A percentile compares a stretch with the other conserved stretches of the same genome.
Evolutionary conservation across 192 early-diverging fungal genomes (phyloP).

Genomic region (Umbelopsis ramanniana): DNA sequence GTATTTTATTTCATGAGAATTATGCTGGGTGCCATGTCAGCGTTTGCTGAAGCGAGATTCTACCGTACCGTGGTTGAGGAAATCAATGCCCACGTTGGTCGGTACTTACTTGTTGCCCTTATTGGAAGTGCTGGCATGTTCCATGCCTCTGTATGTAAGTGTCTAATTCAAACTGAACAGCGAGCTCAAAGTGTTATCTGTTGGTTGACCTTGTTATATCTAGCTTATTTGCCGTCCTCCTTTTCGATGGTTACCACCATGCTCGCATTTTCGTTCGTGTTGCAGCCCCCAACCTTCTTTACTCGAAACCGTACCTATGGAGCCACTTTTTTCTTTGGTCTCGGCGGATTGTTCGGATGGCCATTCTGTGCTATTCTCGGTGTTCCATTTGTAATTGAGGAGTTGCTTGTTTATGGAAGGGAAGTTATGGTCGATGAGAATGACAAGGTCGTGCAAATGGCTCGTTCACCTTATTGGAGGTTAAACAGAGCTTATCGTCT

Average conservation of each 20-base stretch:
- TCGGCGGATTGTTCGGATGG: constrained; percentile 80
- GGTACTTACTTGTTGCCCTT: constrained; percentile 66
- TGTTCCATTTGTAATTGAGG: constrained; percentile 79
- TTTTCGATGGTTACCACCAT: constrained; percentile 91
- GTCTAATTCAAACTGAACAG: not conserved
- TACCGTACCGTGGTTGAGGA: constrained; percentile 63
- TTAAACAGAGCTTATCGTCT: constrained; percentile 48
- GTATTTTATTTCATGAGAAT: constrained; percentile 79
- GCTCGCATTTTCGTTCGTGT: constrained; percentile 71
- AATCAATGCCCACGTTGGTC: constrained; percentile 68
- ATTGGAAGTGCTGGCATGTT: constrained; percentile 85
- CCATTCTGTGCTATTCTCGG: constrained; percentile 82
- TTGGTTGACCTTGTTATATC: not conserved
- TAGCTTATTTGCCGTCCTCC: constrained; percentile 86
- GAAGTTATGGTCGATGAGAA: constrained; percentile 40
- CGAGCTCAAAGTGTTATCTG: not conserved
- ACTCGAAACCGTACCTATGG: constrained; percentile 53
- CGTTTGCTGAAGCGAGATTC: constrained; percentile 66
- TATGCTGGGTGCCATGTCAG: constrained; percentile 56
- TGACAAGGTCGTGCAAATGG: constrained; percentile 26
- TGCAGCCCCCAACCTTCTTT: constrained; percentile 56
- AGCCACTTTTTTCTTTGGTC: constrained; percentile 63
- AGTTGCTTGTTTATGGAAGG: constrained; percentile 57
- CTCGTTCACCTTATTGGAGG: constrained; percentile 48
- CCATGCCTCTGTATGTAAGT: constrained; percentile 73